Conservation (phyloP, 2,329 filamentous ascomycete genomes). For the Acrodontium crateriforme region DNA sequence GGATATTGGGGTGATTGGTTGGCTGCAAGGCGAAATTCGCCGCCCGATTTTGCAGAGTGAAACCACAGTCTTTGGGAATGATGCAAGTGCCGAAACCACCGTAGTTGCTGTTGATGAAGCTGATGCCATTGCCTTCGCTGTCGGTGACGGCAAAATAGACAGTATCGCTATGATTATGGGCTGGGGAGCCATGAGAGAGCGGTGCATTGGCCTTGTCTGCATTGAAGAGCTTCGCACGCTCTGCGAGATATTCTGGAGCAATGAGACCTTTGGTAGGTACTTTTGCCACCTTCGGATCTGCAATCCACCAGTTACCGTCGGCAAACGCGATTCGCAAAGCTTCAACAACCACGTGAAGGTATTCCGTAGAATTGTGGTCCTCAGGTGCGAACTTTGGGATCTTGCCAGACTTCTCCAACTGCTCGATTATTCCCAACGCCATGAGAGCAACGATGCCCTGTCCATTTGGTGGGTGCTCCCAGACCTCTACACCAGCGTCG, state of each 20-base stretch:
- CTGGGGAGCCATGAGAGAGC: constrained; percentile 64
- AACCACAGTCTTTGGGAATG: constrained; percentile 73
- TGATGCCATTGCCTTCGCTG: constrained; percentile 71
- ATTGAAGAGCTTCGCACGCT: constrained; percentile 51
- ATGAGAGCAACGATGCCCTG: constrained; percentile 93
- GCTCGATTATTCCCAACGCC: constrained; percentile 81
- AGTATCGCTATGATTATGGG: constrained; percentile 75
- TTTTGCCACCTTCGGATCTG: constrained; percentile 60
- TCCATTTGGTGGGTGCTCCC: constrained; percentile 95
- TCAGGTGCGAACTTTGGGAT: constrained; percentile 55
- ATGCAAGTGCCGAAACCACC: constrained; percentile 78
- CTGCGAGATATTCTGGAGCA: constrained; percentile 57
- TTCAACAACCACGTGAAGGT: constrained; percentile 76
- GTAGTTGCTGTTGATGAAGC: constrained; percentile 95
- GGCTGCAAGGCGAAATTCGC: constrained; percentile 63
- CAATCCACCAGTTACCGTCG: constrained; percentile 79
- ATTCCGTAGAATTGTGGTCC: constrained; percentile 66
- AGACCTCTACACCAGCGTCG: constrained; percentile 58
- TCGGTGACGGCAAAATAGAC: constrained; percentile 89
- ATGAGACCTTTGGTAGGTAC: constrained; percentile 61
- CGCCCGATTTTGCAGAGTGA: constrained; percentile 87
- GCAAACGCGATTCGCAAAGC: constrained; percentile 78
- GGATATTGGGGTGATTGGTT: constrained; percentile 59
- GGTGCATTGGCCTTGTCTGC: constrained; percentile 37
- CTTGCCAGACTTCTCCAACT: constrained; percentile 60